Percentiles rank a stretch among this genome's conserved stretches.
Conservation (phyloP, 2,329 filamentous ascomycete genomes). For the Ceratocystis destructans region DNA sequence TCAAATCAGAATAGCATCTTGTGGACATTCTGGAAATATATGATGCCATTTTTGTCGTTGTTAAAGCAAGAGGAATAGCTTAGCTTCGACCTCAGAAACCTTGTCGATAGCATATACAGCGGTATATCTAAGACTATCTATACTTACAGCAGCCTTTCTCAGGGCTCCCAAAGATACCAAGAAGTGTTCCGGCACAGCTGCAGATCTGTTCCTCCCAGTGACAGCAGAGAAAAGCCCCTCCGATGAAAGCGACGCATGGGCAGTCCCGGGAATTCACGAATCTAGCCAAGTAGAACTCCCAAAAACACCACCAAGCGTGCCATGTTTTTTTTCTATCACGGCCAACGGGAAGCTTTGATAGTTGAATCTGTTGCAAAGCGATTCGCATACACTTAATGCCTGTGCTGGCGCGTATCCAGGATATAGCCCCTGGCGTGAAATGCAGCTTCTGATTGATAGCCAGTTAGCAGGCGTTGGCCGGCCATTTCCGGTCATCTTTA, state of each 20-base stretch:
- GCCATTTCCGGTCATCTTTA: conserved; percentile 74
- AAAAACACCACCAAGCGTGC: conserved; percentile 50
- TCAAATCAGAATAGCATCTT: conserved; percentile 56
- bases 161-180: conserved; percentile 24
- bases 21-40: conserved; percentile 68
- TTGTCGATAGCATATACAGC: conserved; percentile 57
- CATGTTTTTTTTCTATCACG: conserved; percentile 61
- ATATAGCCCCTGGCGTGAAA: conserved; percentile 61
- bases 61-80: conserved; percentile 58
- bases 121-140: conserved; percentile 62
- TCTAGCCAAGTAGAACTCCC: conserved; percentile 49
- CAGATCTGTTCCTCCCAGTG: conserved; percentile 55
- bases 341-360: conserved; percentile 83
- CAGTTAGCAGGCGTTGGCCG: conserved; percentile 59
- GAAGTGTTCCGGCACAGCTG: conserved; percentile 27
- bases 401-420: conserved; percentile 47
- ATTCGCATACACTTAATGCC: conserved; percentile 43
- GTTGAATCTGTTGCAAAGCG: conserved; percentile 56
- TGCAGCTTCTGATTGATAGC: conserved; percentile 63
- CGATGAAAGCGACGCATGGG: conserved; percentile 51
- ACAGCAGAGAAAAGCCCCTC: conserved; percentile 39
- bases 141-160: conserved; percentile 61
- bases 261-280: conserved; percentile 48
- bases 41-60: conserved; percentile 55
- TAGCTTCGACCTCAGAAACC: conserved; percentile 67